Evolutionary conservation across 345 rosid genomes (phyloP).

Genomic region (Triadica sebifera): DNA sequence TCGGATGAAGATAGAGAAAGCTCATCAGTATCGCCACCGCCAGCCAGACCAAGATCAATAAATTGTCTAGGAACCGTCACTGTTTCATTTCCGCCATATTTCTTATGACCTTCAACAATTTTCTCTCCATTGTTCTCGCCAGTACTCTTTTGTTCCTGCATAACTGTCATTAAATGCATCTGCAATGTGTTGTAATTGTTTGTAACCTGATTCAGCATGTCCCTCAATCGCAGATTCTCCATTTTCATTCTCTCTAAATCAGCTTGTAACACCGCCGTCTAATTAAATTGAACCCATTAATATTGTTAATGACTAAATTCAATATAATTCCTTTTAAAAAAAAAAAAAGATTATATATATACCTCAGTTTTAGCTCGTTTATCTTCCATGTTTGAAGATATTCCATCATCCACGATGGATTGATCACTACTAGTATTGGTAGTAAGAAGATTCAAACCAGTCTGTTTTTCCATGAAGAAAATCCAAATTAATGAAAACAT

Average conservation of each 20-base stretch:
- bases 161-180: slow-evolving; percentile 38
- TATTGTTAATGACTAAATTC: too few species aligned
- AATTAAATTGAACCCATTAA: not conserved
- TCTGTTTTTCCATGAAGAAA: slow-evolving; percentile 25
- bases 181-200: slow-evolving; percentile 45
- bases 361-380: slow-evolving; percentile 53
- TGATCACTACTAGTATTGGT: slow-evolving; percentile 59
- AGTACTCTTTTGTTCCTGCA: slow-evolving; percentile 27
- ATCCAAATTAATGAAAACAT: not conserved
- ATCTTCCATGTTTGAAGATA: slow-evolving; percentile 46
- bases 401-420: slow-evolving; percentile 62
- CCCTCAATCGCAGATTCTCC: slow-evolving; percentile 53
- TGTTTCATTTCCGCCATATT: slow-evolving; percentile 11
- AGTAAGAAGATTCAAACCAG: slow-evolving; percentile 62
- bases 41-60: slow-evolving; percentile 52
- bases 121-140: slow-evolving; percentile 9
- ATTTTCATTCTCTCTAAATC: slow-evolving; percentile 44
- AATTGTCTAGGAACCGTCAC: slow-evolving; percentile 40
- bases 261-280: slow-evolving; percentile 48
- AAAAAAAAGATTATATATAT: not conserved
- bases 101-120: slow-evolving; percentile 9
- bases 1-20: slow-evolving; percentile 48
- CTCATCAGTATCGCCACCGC: slow-evolving; percentile 30
- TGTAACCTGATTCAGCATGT: slow-evolving; percentile 40
- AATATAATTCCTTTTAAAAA: not conserved